Evolutionary conservation across 768 basidiomycete species (phyloP).

Genomic region (Mycena amicta): DNA sequence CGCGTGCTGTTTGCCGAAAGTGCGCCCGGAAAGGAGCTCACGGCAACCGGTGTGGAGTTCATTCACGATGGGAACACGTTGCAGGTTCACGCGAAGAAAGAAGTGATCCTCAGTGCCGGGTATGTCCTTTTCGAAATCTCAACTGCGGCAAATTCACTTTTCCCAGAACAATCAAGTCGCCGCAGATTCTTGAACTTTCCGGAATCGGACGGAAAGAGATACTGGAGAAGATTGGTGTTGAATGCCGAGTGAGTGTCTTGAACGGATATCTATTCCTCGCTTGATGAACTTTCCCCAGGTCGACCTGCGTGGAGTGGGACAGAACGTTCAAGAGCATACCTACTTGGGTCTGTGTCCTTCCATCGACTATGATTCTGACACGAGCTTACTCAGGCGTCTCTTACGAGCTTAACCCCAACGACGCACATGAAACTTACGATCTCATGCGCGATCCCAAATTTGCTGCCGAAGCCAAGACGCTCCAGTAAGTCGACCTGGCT

Average conservation of each 20-base stretch:
- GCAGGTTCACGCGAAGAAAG: slow-evolving; percentile 43
- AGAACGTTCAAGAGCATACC: slow-evolving; percentile 46
- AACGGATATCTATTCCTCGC: not conserved
- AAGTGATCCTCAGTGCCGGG: slow-evolving; percentile 55
- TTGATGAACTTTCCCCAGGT: slow-evolving; percentile 23
- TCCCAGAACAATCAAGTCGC: slow-evolving; percentile 42
- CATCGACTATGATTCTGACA: not conserved
- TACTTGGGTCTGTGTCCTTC: slow-evolving; percentile 22
- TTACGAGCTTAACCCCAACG: slow-evolving; percentile 1
- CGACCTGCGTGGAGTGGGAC: slow-evolving; percentile 42
- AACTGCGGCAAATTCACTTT: not conserved
- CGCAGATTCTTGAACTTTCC: slow-evolving; percentile 59
- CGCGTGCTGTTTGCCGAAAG: slow-evolving; percentile 30
- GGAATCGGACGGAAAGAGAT: slow-evolving; percentile 52
- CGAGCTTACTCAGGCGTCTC: not conserved
- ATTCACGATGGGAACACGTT: slow-evolving; percentile 30
- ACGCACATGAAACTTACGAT: slow-evolving; percentile 12
- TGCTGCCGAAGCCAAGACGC: slow-evolving; percentile 11
- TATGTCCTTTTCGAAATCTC: slow-evolving; percentile 13
- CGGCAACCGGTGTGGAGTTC: slow-evolving; percentile 53
- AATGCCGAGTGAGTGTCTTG: slow-evolving; percentile 22
- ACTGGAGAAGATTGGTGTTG: slow-evolving; percentile 42
- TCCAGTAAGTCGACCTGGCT: slow-evolving; percentile 26
- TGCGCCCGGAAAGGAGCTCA: slow-evolving; percentile 23
- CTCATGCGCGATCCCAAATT: slow-evolving; percentile 13